Evolutionary conservation across 164 flowering plant genomes (phyloP).

Genomic region (Vitis cinerea): DNA sequence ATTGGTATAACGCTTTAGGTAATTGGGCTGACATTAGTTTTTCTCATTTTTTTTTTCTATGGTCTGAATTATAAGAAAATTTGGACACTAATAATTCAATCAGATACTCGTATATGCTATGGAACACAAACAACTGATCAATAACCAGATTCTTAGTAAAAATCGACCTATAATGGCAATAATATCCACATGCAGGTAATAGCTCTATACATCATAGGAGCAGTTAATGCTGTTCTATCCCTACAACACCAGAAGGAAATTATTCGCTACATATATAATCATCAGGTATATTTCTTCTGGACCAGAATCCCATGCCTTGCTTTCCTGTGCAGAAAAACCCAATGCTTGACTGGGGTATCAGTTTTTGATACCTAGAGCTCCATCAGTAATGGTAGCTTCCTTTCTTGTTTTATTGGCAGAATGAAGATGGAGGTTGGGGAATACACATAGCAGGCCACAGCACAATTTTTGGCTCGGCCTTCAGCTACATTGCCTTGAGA

Average conservation of each 20-base stretch:
- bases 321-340: too few species aligned
- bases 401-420: slow-evolving; percentile 18
- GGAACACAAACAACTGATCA: too few species aligned
- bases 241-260: slow-evolving; percentile 37
- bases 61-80: too few species aligned
- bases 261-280: slow-evolving; percentile 36
- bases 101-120: too few species aligned
- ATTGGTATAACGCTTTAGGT: too few species aligned
- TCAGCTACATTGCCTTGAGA: slow-evolving; percentile 36
- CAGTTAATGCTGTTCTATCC: slow-evolving; percentile 17
- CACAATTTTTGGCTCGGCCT: slow-evolving; percentile 38
- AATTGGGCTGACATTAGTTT: too few species aligned
- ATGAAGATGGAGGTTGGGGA: slow-evolving; percentile 57
- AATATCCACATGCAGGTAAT: slow-evolving; percentile 22
- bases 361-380: too few species aligned
- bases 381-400: too few species aligned
- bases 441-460: slow-evolving; percentile 42
- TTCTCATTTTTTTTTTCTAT: background rate
- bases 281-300: slow-evolving; percentile 27
- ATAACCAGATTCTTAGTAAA: background rate
- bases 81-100: too few species aligned
- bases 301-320: too few species aligned
- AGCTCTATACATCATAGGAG: slow-evolving; percentile 32
- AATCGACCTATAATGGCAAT: background rate
- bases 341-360: too few species aligned